Conservation (phyloP, 164 flowering plant species). For the Warburgia ugandensis region DNA sequence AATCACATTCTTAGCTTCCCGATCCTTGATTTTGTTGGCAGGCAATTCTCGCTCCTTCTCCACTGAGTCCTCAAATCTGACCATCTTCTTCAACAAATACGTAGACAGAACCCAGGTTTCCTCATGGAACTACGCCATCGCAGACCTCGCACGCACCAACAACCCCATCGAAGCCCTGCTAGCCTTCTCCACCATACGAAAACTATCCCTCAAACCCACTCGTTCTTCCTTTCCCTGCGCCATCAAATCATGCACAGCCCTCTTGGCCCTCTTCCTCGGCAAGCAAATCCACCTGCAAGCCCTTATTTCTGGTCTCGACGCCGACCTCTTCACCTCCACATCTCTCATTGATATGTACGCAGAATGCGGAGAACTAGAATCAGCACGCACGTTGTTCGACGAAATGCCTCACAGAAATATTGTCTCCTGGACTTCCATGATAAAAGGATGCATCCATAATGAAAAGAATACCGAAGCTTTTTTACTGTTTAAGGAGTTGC, state of each 20-base stretch:
- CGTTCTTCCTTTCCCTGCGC: constrained; percentile 76
- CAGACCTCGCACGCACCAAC: constrained; percentile 67
- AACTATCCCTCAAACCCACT: constrained; percentile 46
- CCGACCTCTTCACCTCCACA: constrained; percentile 67
- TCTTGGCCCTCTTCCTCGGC: constrained; percentile 48
- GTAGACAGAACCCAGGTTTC: constrained; percentile 46
- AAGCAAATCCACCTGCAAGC: constrained; percentile 75
- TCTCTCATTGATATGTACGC: constrained; percentile 80
- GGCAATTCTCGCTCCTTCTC: no score
- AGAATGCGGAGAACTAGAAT: constrained; percentile 46
- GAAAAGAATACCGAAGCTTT: constrained; percentile 37
- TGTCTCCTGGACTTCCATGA: constrained; percentile 76
- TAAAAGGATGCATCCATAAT: constrained; percentile 60
- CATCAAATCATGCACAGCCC: constrained; percentile 68
- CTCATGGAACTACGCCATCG: constrained; percentile 80
- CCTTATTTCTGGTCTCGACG: constrained; percentile 46
- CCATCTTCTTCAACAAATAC: constrained; percentile 47
- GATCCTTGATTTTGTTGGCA: no score
- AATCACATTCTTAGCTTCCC: no score
- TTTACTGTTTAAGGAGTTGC: constrained; percentile 48
- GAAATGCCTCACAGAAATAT: constrained; percentile 53
- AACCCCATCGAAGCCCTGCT: constrained; percentile 63
- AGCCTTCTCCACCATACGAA: constrained; percentile 66
- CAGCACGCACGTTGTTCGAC: constrained; percentile 59
- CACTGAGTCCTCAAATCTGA: no score